Conservation (phyloP, 2,329 filamentous ascomycete species). For the Colletotrichum navitas region DNA sequence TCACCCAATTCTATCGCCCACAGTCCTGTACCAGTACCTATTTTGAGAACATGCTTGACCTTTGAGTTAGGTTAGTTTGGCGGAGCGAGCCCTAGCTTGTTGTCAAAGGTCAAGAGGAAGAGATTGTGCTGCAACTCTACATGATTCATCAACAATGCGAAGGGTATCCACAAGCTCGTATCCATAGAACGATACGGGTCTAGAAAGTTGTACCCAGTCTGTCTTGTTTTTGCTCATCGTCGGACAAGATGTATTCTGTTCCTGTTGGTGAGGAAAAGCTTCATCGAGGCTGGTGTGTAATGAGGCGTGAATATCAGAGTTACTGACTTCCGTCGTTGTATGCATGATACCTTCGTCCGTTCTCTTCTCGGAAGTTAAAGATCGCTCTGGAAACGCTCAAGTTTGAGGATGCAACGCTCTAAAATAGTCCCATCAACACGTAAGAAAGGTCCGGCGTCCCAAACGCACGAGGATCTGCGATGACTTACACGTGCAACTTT, state of each 20-base stretch:
- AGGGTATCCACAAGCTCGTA: neutral
- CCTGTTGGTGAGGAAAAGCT: neutral
- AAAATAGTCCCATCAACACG: no score
- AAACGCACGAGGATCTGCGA: no score
- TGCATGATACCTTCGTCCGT: neutral
- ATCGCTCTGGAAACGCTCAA: neutral
- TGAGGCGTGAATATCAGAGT: rapidly evolving
- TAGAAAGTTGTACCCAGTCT: neutral
- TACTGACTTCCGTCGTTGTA: neutral
- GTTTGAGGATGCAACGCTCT: neutral
- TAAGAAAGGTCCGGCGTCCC: no score
- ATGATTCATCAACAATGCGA: neutral
- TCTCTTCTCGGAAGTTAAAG: neutral
- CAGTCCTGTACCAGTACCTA: constrained; percentile 45
- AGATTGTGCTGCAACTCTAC: neutral
- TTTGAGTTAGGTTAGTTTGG: neutral
- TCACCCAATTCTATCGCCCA: constrained; percentile 47
- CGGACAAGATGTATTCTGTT: neutral
- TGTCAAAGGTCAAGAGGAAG: neutral
- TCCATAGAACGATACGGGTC: neutral
- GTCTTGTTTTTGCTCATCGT: neutral
- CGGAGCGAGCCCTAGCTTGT: neutral
- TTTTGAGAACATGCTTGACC: constrained; percentile 42
- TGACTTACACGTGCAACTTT: neutral
- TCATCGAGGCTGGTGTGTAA: neutral